Conservation (phyloP, 495 filamentous ascomycete species). For the Penicillium atrosanguineum region DNA sequence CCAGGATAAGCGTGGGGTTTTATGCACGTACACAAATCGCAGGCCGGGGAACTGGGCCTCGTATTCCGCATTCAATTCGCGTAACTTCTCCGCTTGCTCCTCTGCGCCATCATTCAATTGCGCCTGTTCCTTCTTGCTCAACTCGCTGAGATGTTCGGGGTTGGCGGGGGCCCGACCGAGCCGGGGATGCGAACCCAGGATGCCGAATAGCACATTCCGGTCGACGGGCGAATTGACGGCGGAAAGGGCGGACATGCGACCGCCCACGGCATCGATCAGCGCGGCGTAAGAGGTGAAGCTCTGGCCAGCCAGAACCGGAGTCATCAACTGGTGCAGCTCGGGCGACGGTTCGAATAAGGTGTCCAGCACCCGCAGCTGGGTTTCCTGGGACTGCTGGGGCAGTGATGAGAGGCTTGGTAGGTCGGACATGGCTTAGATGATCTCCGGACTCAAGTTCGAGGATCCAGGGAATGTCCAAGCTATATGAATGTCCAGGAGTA, state of each 20-base stretch:
- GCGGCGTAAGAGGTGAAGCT: constrained; percentile 60
- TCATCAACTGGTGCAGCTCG: constrained; percentile 67
- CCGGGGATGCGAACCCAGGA: constrained; percentile 84
- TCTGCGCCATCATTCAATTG: constrained; percentile 58
- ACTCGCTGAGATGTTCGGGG: constrained; percentile 62
- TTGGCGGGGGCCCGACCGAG: constrained; percentile 65
- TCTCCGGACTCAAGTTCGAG: not conserved
- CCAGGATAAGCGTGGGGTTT: constrained; percentile 3
- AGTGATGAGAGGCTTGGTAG: constrained; percentile 55
- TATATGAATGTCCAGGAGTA: constrained; percentile 8
- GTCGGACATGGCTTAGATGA: constrained; percentile 15
- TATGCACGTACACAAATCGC: constrained; percentile 71
- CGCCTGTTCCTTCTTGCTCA: constrained; percentile 77
- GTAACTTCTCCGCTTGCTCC: constrained; percentile 47
- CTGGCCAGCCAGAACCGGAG: constrained; percentile 62
- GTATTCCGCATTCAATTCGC: constrained; percentile 72
- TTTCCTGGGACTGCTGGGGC: constrained; percentile 51
- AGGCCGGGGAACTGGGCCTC: constrained; percentile 80
- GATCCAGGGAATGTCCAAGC: not conserved
- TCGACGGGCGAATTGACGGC: constrained; percentile 46
- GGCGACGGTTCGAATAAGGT: constrained; percentile 83
- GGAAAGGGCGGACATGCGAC: constrained; percentile 53
- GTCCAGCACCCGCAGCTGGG: constrained; percentile 66
- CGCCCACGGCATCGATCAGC: constrained; percentile 58
- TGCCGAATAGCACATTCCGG: constrained; percentile 58